A percentile compares a stretch with the other conserved stretches of the same genome.
Conservation (phyloP, 2,329 filamentous ascomycete genomes). For the Botrytis elliptica region DNA sequence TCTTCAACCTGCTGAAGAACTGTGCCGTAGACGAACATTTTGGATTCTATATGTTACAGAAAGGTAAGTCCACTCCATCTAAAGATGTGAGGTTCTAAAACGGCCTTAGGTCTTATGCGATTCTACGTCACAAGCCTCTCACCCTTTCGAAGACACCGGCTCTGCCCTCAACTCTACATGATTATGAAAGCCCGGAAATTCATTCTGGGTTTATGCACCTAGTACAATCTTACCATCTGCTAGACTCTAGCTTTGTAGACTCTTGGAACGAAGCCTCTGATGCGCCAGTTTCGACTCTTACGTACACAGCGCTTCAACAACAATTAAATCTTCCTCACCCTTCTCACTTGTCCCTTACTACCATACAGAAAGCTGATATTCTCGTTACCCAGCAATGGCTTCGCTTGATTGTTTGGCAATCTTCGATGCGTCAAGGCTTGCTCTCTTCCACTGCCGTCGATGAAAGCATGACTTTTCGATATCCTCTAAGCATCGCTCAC, state of each 20-base stretch:
- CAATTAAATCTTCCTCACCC: constrained; percentile 47
- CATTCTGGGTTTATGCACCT: constrained; percentile 59
- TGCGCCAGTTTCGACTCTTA: constrained; percentile 51
- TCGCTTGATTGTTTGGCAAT: constrained; percentile 69
- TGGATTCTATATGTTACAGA: constrained; percentile 64
- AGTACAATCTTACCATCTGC: constrained; percentile 59
- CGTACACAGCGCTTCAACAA: constrained; percentile 55
- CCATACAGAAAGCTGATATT: constrained; percentile 67
- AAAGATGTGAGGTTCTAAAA: background rate
- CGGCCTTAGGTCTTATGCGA: constrained; percentile 56
- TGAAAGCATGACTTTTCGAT: constrained; percentile 60
- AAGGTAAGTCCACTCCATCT: constrained; percentile 43
- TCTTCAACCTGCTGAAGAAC: constrained; percentile 49
- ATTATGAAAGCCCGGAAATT: constrained; percentile 52
- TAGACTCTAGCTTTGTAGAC: constrained; percentile 62
- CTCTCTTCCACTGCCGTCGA: constrained; percentile 59
- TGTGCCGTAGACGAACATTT: constrained; percentile 56
- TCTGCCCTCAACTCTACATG: constrained; percentile 51
- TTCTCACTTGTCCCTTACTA: constrained; percentile 44
- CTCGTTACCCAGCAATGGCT: constrained; percentile 71
- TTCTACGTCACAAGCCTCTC: constrained; percentile 62
- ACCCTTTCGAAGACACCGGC: constrained; percentile 59
- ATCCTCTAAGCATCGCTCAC: constrained; percentile 60
- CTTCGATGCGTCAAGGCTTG: constrained; percentile 64
- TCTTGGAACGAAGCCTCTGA: constrained; percentile 61